Percentiles rank a stretch among this genome's conserved stretches.
Evolutionary conservation across 495 filamentous ascomycete genomes (phyloP).

Genomic region (Neurospora sp.): DNA sequence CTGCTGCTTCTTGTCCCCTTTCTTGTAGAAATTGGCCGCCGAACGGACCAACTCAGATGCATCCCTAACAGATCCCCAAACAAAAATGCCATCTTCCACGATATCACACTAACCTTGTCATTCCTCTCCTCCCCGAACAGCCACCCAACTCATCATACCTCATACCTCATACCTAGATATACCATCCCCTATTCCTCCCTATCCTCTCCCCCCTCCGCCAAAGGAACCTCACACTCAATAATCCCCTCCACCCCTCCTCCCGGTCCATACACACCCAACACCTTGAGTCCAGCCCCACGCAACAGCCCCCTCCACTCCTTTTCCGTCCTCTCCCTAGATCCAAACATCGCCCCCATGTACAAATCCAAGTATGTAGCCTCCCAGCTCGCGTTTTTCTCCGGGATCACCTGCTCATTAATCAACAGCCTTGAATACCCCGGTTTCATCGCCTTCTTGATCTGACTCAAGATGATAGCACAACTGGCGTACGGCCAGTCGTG

Average conservation of each 20-base stretch:
- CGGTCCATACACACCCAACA: constrained; percentile 25
- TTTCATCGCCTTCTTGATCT: constrained; percentile 30
- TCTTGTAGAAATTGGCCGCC: no score
- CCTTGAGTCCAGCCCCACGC: constrained; percentile 23
- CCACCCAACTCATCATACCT: no score
- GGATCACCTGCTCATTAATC: constrained; percentile 45
- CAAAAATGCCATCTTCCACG: no score
- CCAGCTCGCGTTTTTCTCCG: constrained; percentile 28
- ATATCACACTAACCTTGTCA: no score
- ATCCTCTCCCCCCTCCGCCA: background rate
- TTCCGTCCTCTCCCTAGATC: constrained; percentile 20
- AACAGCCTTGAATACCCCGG: constrained; percentile 37
- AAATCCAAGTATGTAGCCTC: constrained; percentile 32
- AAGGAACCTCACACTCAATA: constrained; percentile 29
- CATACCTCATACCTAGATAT: no score
- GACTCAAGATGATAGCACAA: constrained; percentile 25
- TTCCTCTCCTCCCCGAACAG: no score
- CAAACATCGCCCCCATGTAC: constrained; percentile 16
- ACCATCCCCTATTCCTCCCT: no score
- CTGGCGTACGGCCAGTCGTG: constrained; percentile 40
- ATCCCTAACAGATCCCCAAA: no score
- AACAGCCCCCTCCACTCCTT: constrained; percentile 16
- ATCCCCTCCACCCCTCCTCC: constrained; percentile 29
- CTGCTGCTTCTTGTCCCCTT: no score
- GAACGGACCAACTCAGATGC: no score